Evolutionary conservation across 495 filamentous ascomycete genomes (phyloP), one percentile per base, ranked within the genome.

Genomic region (Penicillium lividum): DNA sequence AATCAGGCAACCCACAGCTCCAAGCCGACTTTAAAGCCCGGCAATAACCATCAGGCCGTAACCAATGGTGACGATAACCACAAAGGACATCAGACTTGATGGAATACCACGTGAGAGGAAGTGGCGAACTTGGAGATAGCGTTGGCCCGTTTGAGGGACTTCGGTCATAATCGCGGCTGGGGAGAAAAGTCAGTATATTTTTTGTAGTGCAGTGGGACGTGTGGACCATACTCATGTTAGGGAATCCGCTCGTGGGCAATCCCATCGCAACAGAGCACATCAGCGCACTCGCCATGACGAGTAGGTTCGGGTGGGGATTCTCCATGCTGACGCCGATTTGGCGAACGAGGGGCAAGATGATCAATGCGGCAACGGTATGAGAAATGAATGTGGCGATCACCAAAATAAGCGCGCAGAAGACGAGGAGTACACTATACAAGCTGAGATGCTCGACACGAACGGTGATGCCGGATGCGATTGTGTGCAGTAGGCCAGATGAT

Each of bases 81-180:
- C 74, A 58, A 96, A 86, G 15, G 89, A 82, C 47, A 97, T 79
- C 15, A 97, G 59, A 79, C 89, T 93, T 61, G 87, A 84, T 4
- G 95, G 93, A 55, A 98, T 85, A 62, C 94, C 94, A 27, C 92
- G 77, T 27, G 87, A 91, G 57, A 99, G 87, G 74, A 99, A 99
- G 68, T 99, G 94, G 63, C 89, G 89, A 29, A 98, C 94, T 53
- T 87, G 77, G 53, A 99, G 81, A 70, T 99, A 99, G 25, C 94
- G 80, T 71, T 96, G 90, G 7, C 94, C 94, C 0, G 89, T 92
- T 55, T 92, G 86, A 0, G 89, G 80, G 60, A 98, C 92, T 77
- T 99, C 94, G 80, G 96, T 97, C 95, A 99, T 98, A 68, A 99
- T 98, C 11, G 94, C 94, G 56, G 94, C 93, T 96, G 59, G 46